Evolutionary conservation across 768 basidiomycete genomes (phyloP).

Genomic region (Mycena galopus): DNA sequence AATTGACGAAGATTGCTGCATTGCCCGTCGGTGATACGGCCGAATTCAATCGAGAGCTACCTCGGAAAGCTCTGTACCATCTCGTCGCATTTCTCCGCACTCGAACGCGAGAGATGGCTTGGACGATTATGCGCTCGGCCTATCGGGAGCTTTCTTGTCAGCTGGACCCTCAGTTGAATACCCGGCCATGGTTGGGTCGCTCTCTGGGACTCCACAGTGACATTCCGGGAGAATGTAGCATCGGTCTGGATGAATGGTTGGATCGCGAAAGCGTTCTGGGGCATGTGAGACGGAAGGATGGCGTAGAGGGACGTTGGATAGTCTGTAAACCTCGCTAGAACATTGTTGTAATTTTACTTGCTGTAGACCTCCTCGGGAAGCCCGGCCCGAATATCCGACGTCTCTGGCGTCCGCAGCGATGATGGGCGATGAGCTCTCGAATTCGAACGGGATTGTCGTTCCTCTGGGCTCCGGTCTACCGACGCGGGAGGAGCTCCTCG

Average conservation of each 20-base stretch:
- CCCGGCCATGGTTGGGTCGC: slow-evolving; percentile 61
- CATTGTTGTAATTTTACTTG: background rate
- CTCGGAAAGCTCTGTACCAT: slow-evolving; percentile 56
- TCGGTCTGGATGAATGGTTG: slow-evolving; percentile 68
- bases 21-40: slow-evolving; percentile 27
- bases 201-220: slow-evolving; percentile 61
- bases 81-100: slow-evolving; percentile 62
- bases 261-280: slow-evolving; percentile 54
- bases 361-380: background rate
- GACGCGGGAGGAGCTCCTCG: slow-evolving; percentile 73
- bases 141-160: slow-evolving; percentile 72
- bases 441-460: slow-evolving; percentile 43
- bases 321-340: slow-evolving; percentile 63
- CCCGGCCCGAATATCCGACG: background rate
- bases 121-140: slow-evolving; percentile 70
- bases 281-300: slow-evolving; percentile 70
- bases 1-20: slow-evolving; percentile 48
- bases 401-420: background rate
- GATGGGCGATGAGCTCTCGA: background rate
- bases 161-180: slow-evolving; percentile 49
- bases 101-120: slow-evolving; percentile 67
- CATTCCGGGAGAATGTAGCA: slow-evolving; percentile 41
- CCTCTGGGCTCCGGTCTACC: slow-evolving; percentile 72
- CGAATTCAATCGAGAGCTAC: slow-evolving; percentile 36
- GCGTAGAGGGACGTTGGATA: slow-evolving; percentile 69